Evolutionary conservation across 2,329 filamentous ascomycete species (phyloP), one percentile per base, ranked within the genome.

Genomic region (Beauveria caledonica): DNA sequence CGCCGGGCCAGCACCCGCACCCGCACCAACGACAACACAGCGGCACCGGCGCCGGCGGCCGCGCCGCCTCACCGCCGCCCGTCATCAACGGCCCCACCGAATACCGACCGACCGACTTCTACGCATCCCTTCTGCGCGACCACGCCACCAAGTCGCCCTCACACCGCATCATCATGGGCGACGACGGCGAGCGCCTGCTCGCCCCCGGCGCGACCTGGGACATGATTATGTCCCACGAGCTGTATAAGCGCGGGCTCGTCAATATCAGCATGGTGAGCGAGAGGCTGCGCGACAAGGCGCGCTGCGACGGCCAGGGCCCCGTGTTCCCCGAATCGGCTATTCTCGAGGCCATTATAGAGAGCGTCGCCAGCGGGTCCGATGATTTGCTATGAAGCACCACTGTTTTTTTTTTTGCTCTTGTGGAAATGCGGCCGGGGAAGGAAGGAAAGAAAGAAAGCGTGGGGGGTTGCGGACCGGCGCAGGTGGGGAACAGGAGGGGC

Each of bases 201-300:
- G 88, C 87, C 42, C 87, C 88, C 0, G 86, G 86, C 19, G 89
- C 90, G 2, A 88, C 92, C 0, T 97, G 93, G 93, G 92, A 97
- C 68, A 78, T 92, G 58, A 94, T 97, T 62, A 89, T 95, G 68
- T 80, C 78, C 58, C 90, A 96, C 72, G 85, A 89, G 7, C 75
- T 92, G 9, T 95, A 89, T 71, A 84, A 86, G 71, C 81, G 83
- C 51, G 91, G 92, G 0, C 77, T 90, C 21, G 86, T 97, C 27
- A 90, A 97, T 71, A 85, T 97, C 13, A 87, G 81, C 42, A 83
- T 88, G 70, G 89, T 97, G 36, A 92, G 88, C 71, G 88, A 94
- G 68, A 80, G 86, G 13, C 77, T 97, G 58, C 92, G 90, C 76
- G 79, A 81, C 19, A 77, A 83, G 67, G 89, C 90, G 19, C 85